Conservation (phyloP, 1,284 basidiomycete species). For the Moesziomyces sp. region DNA sequence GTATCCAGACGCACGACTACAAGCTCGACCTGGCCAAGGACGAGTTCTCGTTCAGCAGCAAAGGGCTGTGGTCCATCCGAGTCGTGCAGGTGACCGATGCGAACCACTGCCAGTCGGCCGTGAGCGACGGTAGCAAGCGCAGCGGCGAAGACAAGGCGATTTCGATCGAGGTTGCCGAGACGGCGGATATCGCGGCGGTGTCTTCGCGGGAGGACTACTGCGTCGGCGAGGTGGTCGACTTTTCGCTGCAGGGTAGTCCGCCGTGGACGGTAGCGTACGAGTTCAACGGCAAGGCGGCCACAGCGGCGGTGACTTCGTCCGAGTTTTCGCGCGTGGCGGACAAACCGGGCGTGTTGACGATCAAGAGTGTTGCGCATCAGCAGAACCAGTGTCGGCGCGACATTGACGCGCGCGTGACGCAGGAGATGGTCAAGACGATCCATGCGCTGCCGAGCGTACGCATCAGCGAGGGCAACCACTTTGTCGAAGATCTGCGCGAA, state of each 20-base stretch:
- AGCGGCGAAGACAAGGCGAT: constrained; percentile 20
- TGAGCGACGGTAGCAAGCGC: constrained; percentile 5
- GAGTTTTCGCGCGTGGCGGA: constrained; percentile 86
- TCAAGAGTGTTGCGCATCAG: constrained; percentile 86
- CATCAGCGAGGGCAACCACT: constrained; percentile 83
- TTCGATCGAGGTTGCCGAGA: constrained; percentile 83
- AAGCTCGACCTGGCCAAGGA: constrained; percentile 80
- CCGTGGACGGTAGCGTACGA: constrained; percentile 94
- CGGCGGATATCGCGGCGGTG: constrained; percentile 87
- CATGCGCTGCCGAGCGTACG: constrained; percentile 87
- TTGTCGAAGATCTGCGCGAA: constrained; percentile 87
- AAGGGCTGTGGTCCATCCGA: constrained; percentile 74
- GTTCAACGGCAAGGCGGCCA: constrained; percentile 80
- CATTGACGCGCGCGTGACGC: constrained; percentile 68
- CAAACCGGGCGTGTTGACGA: constrained; percentile 80
- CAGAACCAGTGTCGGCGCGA: constrained; percentile 67
- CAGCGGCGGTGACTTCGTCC: constrained; percentile 79
- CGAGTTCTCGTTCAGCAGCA: constrained; percentile 81
- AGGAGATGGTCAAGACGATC: constrained; percentile 75
- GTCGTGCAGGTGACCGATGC: constrained; percentile 51
- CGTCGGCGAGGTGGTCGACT: constrained; percentile 88
- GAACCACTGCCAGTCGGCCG: constrained; percentile 47
- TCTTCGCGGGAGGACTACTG: constrained; percentile 84
- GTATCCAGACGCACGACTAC: constrained; percentile 77
- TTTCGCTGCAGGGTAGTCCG: constrained; percentile 92